These are phyloP conservation scores for Aleurites moluccanus DNA, from an alignment of 441 rosid genomes.

Conservation along the genomic window DNA sequence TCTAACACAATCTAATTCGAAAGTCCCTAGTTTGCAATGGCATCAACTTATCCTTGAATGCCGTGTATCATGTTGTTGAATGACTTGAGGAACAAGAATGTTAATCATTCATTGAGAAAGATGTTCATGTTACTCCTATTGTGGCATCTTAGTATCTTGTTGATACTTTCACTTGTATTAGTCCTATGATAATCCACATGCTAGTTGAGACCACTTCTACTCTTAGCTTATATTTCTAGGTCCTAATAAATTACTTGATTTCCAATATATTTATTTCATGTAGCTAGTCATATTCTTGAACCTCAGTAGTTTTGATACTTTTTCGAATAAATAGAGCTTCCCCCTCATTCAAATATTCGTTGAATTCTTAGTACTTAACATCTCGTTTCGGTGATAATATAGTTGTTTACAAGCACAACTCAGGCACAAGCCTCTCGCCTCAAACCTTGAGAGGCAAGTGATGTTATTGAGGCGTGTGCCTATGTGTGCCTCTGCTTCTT, in stretches of 20 bases:
- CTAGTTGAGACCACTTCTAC: neutral
- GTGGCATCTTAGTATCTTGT: no score
- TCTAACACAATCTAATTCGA: neutral
- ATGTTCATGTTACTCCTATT: neutral
- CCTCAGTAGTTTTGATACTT: neutral
- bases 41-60: neutral
- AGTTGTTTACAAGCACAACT: no score
- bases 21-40: neutral
- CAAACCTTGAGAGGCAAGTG: no score
- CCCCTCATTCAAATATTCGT: neutral
- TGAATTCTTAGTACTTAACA: neutral
- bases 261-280: neutral
- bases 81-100: neutral
- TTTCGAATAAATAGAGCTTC: neutral
- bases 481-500: no score
- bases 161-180: neutral
- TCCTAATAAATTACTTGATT: neutral
- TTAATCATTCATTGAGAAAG: neutral
- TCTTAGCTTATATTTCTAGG: neutral
- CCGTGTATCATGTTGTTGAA: neutral
- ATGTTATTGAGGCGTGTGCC: no score
- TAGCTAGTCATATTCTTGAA: neutral
- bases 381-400: neutral
- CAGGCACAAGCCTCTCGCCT: no score
- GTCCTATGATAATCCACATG: neutral